phyloP scores from a whole-genome alignment of 352 stramenopile genomes.

The Globisporangium splendens region DNA sequence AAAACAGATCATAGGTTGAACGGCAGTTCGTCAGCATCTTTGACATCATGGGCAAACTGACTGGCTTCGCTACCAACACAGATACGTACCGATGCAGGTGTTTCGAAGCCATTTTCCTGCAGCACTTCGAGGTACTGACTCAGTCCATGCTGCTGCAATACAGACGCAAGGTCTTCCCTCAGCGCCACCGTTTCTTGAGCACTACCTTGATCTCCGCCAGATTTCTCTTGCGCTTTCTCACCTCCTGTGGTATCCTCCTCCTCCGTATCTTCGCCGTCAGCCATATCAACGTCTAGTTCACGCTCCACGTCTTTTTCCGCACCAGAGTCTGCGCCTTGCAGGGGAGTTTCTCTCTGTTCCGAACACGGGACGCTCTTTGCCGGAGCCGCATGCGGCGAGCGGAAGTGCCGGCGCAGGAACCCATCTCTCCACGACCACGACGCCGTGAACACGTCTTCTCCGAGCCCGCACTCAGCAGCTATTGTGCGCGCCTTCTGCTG shows the following conservation, averaged over 20 bases:
- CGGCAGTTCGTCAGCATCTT: background rate
- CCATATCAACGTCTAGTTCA: background rate
- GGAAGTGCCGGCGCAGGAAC: conserved; percentile 6
- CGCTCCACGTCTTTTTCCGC: background rate
- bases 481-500: conserved; percentile 4
- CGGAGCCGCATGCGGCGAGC: background rate
- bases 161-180: conserved; percentile 2
- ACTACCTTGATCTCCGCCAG: background rate
- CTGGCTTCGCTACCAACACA: no score
- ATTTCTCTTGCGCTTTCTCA: background rate
- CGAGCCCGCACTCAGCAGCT: conserved; percentile 2
- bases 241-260: background rate
- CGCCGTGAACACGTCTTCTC: conserved; percentile 9
- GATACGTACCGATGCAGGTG: conserved; percentile 4
- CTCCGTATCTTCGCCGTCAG: background rate
- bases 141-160: conserved; percentile 7
- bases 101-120: conserved; percentile 13
- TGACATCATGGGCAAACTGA: no score
- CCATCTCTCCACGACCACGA: conserved; percentile 10
- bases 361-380: background rate
- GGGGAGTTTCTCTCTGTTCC: background rate
- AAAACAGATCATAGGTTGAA: no score
- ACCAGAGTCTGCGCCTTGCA: background rate
- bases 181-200: background rate
- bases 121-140: conserved; percentile 11